phyloP scores from a whole-genome alignment of 139 green algal species.

The Nannochloris sp. region DNA sequence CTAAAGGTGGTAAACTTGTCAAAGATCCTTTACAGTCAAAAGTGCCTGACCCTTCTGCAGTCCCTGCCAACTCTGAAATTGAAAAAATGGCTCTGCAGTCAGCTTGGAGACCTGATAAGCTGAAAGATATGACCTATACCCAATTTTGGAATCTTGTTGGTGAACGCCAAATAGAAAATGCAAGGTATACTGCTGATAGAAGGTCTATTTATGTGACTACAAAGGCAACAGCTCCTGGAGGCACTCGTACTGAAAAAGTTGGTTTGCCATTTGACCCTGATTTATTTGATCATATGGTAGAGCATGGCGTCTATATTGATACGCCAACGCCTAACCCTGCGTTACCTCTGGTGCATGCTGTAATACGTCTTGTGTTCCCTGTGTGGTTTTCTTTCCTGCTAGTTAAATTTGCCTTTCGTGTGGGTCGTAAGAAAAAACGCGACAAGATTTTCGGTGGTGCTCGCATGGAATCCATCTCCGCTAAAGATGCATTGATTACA shows the following conservation, averaged over 20 bases:
- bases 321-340: slow-evolving; percentile 4
- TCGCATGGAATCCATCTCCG: slow-evolving; percentile 43
- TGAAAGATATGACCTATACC: slow-evolving; percentile 69
- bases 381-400: slow-evolving; percentile 38
- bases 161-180: slow-evolving; percentile 59
- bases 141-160: slow-evolving; percentile 71
- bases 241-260: slow-evolving; percentile 58
- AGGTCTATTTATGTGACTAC: slow-evolving; percentile 48
- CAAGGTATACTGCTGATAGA: slow-evolving; percentile 37
- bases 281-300: slow-evolving; percentile 68
- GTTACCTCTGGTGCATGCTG: slow-evolving; percentile 14
- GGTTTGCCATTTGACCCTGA: slow-evolving; percentile 71
- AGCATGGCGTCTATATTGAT: slow-evolving; percentile 50
- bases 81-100: slow-evolving; percentile 19
- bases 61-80: slow-evolving; percentile 19
- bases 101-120: slow-evolving; percentile 33
- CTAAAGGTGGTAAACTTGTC: slow-evolving; percentile 20
- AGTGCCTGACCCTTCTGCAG: slow-evolving; percentile 2
- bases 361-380: slow-evolving; percentile 34
- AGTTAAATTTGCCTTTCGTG: slow-evolving; percentile 41
- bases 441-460: slow-evolving; percentile 58
- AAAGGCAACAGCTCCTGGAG: slow-evolving; percentile 56
- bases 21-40: slow-evolving; percentile 4
- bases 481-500: slow-evolving; percentile 29
- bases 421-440: slow-evolving; percentile 30